A percentile compares a stretch with the other conserved stretches of the same genome.
Evolutionary conservation across 352 stramenopile species (phyloP).

Genomic region (Phytopythium vexans): DNA sequence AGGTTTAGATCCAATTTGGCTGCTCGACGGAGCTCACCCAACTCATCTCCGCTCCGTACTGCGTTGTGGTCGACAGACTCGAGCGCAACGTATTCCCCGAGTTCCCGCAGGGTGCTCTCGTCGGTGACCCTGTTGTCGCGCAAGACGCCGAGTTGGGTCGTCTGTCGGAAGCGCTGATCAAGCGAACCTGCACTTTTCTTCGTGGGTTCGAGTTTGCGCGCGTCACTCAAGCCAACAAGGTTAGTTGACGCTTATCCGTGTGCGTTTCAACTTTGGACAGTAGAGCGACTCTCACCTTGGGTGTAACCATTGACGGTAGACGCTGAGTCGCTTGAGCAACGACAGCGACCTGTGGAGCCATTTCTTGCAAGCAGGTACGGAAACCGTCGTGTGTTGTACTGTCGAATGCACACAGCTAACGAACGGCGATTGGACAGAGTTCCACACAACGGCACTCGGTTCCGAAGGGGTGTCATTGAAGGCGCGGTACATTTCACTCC

Average conservation of each 20-base stretch:
- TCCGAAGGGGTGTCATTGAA: conserved; percentile 1
- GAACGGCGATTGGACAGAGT: no score
- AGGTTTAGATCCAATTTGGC: conserved; percentile 12
- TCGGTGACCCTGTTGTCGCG: neutral
- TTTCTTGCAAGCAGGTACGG: conserved; percentile 26
- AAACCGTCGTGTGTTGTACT: neutral
- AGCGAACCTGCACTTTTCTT: conserved; percentile 25
- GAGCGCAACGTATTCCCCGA: conserved; percentile 39
- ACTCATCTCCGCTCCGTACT: neutral
- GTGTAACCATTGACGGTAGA: conserved; percentile 7
- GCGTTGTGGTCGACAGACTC: conserved; percentile 15
- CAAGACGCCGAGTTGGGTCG: conserved; percentile 39
- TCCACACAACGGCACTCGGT: no score
- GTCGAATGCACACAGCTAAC: no score
- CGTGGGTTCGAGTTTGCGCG: conserved; percentile 25
- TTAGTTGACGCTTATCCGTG: neutral
- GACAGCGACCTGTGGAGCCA: conserved; percentile 23
- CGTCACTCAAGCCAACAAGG: conserved; percentile 35
- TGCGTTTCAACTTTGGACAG: neutral
- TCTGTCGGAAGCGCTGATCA: conserved; percentile 27
- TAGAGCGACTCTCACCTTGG: no score
- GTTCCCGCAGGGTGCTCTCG: conserved; percentile 9
- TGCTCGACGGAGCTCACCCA: neutral
- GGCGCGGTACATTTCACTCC: conserved; percentile 13
- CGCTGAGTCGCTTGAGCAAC: conserved; percentile 20